Conservation (phyloP, 2,329 filamentous ascomycete species). For the Trichoderma koningii region DNA sequence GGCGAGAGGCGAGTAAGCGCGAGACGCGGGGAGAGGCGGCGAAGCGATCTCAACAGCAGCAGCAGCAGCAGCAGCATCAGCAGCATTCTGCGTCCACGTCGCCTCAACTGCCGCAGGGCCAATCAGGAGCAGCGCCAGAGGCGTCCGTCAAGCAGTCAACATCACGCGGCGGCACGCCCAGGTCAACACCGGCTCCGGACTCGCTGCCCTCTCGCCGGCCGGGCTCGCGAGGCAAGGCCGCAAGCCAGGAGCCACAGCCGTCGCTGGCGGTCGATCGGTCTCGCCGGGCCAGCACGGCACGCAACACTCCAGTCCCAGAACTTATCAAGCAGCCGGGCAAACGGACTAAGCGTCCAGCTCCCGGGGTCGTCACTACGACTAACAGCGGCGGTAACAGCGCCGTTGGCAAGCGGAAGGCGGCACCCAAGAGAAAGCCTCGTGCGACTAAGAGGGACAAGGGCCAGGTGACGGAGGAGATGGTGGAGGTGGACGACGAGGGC, state of each 20-base stretch:
- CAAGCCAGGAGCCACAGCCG: conserved; percentile 53
- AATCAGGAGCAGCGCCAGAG: conserved; percentile 26
- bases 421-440: conserved; percentile 65
- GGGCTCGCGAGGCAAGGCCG: conserved; percentile 54
- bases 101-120: conserved; percentile 33
- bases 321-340: conserved; percentile 48
- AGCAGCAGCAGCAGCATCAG: conserved; percentile 21
- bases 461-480: conserved; percentile 48
- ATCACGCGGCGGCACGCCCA: conserved; percentile 42
- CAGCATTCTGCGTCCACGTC: conserved; percentile 24
- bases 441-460: conserved; percentile 53
- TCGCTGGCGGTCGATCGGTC: conserved; percentile 56
- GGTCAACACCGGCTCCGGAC: conserved; percentile 42
- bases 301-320: conserved; percentile 60
- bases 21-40: conserved; percentile 50
- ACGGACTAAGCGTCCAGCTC: conserved; percentile 69
- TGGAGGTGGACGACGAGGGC: conserved; percentile 68
- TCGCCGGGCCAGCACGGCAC: conserved; percentile 58
- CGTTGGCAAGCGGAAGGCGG: conserved; percentile 70
- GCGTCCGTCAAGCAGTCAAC: conserved; percentile 36
- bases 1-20: conserved; percentile 42
- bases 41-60: conserved; percentile 46
- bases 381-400: conserved; percentile 65
- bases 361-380: conserved; percentile 67
- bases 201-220: conserved; percentile 47